A percentile compares a stretch with the other conserved stretches of the same genome.
These are phyloP conservation scores for Closterium sp. DNA, from an alignment of 139 green algal genomes.

Conservation along the genomic window DNA sequence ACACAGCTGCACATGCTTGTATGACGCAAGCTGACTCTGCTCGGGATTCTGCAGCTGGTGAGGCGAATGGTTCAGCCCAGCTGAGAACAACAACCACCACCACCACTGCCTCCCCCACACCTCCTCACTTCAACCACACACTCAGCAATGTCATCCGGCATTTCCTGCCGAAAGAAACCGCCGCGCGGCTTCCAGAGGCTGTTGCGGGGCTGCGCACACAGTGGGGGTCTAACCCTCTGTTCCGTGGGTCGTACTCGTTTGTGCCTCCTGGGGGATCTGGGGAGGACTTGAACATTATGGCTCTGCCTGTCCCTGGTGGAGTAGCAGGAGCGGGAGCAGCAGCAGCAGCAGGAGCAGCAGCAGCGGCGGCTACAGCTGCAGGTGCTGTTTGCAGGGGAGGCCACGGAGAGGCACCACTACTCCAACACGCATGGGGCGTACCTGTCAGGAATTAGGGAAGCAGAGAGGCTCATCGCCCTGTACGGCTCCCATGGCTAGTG, in stretches of 20 bases:
- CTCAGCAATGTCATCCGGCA: neutral
- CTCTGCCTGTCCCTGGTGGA: constrained; percentile 8
- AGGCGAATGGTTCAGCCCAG: too few species aligned
- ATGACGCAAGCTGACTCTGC: too few species aligned
- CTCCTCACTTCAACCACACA: neutral
- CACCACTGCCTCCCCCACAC: too few species aligned
- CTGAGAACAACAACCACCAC: too few species aligned
- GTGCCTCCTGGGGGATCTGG: constrained; percentile 72
- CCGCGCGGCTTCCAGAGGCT: neutral
- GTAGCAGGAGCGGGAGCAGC: too few species aligned
- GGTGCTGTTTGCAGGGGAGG: constrained; percentile 59
- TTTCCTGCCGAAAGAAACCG: neutral
- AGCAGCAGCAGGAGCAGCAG: neutral
- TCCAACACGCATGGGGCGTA: constrained; percentile 97
- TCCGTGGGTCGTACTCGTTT: constrained; percentile 82
- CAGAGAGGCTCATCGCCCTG: constrained; percentile 38
- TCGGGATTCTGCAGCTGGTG: neutral
- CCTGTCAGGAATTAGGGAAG: constrained; percentile 68
- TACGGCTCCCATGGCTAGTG: neutral
- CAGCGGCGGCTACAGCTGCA: neutral
- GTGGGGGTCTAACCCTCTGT: constrained; percentile 79
- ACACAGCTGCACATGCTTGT: too few species aligned
- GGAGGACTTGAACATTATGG: constrained; percentile 74
- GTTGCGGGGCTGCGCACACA: constrained; percentile 63
- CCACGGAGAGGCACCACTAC: constrained; percentile 81